phyloP scores from a whole-genome alignment of 78 protist genomes.

The Tieghemostelium lacteum region DNA sequence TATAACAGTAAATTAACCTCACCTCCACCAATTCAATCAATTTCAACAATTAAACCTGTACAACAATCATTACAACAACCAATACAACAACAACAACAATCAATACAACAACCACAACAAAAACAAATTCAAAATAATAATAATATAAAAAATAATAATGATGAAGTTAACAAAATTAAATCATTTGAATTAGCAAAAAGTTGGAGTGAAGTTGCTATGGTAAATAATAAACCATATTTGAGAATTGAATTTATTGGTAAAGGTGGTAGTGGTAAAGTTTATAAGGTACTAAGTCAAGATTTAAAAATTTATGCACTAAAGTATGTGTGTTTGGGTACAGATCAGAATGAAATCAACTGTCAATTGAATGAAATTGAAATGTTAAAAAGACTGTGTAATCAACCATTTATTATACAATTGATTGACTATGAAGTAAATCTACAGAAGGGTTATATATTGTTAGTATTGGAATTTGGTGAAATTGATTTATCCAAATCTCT shows the following conservation, averaged over 20 bases:
- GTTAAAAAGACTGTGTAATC: constrained; percentile 67
- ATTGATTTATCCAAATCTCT: constrained; percentile 84
- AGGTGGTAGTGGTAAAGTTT: constrained; percentile 88
- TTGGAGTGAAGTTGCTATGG: constrained; percentile 68
- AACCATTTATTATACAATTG: constrained; percentile 74
- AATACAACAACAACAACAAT: neutral
- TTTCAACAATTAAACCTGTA: no score
- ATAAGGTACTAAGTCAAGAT: constrained; percentile 48
- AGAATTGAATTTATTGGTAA: constrained; percentile 79
- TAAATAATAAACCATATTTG: constrained; percentile 63
- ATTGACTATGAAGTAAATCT: constrained; percentile 82
- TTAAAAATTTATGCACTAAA: constrained; percentile 64
- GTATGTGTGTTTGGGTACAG: constrained; percentile 60
- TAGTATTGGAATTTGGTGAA: constrained; percentile 95
- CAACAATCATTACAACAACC: no score
- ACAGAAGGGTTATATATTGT: constrained; percentile 1
- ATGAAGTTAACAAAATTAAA: neutral
- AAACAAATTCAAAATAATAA: neutral
- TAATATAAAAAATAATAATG: neutral
- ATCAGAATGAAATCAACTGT: constrained; percentile 38
- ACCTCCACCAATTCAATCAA: no score
- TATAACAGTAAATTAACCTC: no score
- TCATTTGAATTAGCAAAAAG: constrained; percentile 21
- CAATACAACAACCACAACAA: neutral
- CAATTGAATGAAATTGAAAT: constrained; percentile 91